Conservation (phyloP, 805 yeast species). For the Yamadazyma scolyti region DNA sequence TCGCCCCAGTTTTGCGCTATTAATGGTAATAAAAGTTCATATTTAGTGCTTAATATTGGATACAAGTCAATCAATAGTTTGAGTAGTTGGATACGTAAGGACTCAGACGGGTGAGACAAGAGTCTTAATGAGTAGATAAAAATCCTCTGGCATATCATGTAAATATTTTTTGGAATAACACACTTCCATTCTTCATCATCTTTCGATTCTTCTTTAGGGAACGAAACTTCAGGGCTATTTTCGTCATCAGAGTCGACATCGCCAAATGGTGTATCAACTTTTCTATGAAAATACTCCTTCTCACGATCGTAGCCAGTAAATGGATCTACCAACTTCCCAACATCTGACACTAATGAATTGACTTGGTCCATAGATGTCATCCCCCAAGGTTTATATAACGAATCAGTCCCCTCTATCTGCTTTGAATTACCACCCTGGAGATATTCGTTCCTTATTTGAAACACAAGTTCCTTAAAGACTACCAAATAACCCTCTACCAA, state of each 20-base stretch:
- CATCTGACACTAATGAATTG: conserved; percentile 38
- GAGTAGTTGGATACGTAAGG: conserved; percentile 55
- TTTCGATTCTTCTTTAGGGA: conserved; percentile 22
- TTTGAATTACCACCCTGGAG: neutral
- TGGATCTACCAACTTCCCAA: conserved; percentile 24
- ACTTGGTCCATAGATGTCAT: conserved; percentile 43
- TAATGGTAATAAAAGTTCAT: conserved; percentile 27
- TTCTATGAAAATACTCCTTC: conserved; percentile 34
- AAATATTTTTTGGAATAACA: conserved; percentile 59
- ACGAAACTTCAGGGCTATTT: too few relatives aligned
- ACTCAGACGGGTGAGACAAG: conserved; percentile 61
- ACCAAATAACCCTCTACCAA: conserved; percentile 71
- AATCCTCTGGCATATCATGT: conserved; percentile 56
- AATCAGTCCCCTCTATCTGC: conserved; percentile 2
- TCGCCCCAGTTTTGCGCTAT: conserved; percentile 32
- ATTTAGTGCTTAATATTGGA: conserved; percentile 29
- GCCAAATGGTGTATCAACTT: conserved; percentile 33
- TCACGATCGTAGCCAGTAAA: conserved; percentile 28
- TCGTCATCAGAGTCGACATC: conserved; percentile 23
- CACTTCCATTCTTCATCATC: conserved; percentile 51
- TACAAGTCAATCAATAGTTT: conserved; percentile 34
- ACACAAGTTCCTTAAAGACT: conserved; percentile 60
- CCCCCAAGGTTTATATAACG: conserved; percentile 58
- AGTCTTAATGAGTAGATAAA: conserved; percentile 66
- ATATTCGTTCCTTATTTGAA: conserved; percentile 27